A percentile compares a stretch with the other conserved stretches of the same genome.
phyloP scores from a whole-genome alignment of 1,284 basidiomycete genomes.

The Pyrrhoderma noxium region DNA sequence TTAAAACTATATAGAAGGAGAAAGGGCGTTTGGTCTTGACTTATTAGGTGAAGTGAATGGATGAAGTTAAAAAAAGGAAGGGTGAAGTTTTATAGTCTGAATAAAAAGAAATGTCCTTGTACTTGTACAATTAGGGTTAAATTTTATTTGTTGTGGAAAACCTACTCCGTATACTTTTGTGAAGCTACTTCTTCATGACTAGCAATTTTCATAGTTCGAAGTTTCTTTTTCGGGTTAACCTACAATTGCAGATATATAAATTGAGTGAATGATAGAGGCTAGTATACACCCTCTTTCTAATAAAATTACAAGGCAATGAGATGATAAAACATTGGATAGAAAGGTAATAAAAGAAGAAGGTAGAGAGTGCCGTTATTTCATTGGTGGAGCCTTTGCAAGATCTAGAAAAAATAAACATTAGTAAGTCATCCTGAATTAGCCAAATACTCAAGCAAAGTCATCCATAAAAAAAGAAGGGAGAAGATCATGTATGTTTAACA shows the following conservation, averaged over 20 bases:
- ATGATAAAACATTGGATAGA: not conserved
- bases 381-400: slow-evolving; percentile 16
- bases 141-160: no score
- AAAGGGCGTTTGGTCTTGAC: not conserved
- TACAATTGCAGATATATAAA: no score
- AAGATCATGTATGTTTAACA: no score
- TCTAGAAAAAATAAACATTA: slow-evolving; percentile 6
- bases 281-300: slow-evolving; percentile 1
- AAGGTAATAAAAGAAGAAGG: not conserved
- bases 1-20: no score
- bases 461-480: not conserved
- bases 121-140: no score
- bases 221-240: no score
- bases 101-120: not conserved
- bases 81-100: no score
- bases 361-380: slow-evolving; percentile 4
- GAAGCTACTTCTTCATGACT: no score
- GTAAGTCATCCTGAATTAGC: not conserved
- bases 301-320: slow-evolving; percentile 6
- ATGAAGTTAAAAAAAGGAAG: not conserved
- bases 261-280: no score
- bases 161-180: no score
- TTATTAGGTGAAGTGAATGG: not conserved
- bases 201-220: no score
- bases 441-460: no score